phyloP scores from a whole-genome alignment of 2,329 filamentous ascomycete genomes.

The Monosporascus sp. region DNA sequence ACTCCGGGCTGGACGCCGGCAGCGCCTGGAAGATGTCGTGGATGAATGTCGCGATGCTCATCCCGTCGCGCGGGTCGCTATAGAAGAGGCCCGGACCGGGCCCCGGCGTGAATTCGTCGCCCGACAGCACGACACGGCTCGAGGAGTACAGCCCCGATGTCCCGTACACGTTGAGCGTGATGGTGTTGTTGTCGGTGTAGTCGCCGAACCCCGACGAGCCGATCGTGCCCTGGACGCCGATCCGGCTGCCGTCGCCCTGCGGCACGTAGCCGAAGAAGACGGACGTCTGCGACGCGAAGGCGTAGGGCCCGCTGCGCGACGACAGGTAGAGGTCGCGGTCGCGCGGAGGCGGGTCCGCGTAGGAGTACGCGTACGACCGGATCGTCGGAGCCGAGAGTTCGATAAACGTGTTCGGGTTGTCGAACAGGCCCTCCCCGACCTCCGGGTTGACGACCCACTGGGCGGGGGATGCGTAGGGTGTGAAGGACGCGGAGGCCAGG shows the following conservation, averaged over 20 bases:
- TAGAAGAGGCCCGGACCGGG: constrained; percentile 40
- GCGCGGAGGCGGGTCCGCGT: constrained; percentile 33
- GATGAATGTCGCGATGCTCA: constrained; percentile 45
- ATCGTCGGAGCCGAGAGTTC: constrained; percentile 37
- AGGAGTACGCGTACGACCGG: constrained; percentile 43
- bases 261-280: constrained; percentile 47
- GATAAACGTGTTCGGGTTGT: constrained; percentile 52
- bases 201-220: constrained; percentile 40
- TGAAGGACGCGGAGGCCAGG: constrained; percentile 10
- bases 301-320: constrained; percentile 44
- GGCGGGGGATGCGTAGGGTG: constrained; percentile 20
- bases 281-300: constrained; percentile 47
- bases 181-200: constrained; percentile 37
- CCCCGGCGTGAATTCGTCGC: constrained; percentile 37
- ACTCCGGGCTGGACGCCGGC: constrained; percentile 18
- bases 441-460: constrained; percentile 44
- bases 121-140: constrained; percentile 37
- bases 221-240: constrained; percentile 48
- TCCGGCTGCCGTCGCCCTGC: constrained; percentile 34
- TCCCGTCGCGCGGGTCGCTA: constrained; percentile 40
- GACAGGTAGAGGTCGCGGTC: constrained; percentile 44
- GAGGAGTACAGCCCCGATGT: constrained; percentile 48
- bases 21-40: constrained; percentile 43
- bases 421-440: constrained; percentile 47
- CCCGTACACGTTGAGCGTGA: constrained; percentile 53